These are phyloP conservation scores for Wickerhamomyces chambardii DNA, from an alignment of 805 yeast genomes.

Conservation along the genomic window DNA sequence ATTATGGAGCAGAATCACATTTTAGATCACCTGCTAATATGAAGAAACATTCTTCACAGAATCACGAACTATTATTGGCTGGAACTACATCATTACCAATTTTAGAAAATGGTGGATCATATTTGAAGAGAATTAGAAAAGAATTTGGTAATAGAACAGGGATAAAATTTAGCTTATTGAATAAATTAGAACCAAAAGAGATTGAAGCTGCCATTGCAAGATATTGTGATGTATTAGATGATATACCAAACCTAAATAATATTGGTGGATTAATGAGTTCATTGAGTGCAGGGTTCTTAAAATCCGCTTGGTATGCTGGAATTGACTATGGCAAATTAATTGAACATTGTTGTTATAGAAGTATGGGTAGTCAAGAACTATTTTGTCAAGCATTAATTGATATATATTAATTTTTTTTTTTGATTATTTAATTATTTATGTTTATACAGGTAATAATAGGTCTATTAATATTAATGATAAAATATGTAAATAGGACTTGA, in stretches of 20 bases:
- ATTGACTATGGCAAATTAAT: constrained; percentile 34
- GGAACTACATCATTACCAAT: not conserved
- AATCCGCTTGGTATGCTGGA: constrained; percentile 33
- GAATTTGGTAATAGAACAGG: constrained; percentile 4
- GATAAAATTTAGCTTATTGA: not conserved
- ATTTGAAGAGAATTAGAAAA: not conserved
- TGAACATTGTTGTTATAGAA: constrained; percentile 33
- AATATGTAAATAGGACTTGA: too few species aligned
- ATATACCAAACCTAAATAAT: constrained; percentile 20
- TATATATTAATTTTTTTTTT: too few species aligned
- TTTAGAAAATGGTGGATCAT: not conserved
- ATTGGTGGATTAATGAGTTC: constrained; percentile 38
- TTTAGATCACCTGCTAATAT: constrained; percentile 6
- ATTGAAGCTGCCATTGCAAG: not conserved
- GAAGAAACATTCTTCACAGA: not conserved
- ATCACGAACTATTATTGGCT: too few species aligned
- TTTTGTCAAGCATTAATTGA: not conserved
- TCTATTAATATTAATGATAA: too few species aligned
- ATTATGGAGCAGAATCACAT: constrained; percentile 26
- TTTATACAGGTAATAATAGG: too few species aligned
- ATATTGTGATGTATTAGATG: not conserved
- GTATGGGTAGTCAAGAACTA: constrained; percentile 23
- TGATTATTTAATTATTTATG: too few species aligned
- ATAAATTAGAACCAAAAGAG: not conserved
- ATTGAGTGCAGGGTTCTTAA: constrained; percentile 21